Conservation (phyloP, 106 monocot genomes). For the Vanilla planifolia region DNA sequence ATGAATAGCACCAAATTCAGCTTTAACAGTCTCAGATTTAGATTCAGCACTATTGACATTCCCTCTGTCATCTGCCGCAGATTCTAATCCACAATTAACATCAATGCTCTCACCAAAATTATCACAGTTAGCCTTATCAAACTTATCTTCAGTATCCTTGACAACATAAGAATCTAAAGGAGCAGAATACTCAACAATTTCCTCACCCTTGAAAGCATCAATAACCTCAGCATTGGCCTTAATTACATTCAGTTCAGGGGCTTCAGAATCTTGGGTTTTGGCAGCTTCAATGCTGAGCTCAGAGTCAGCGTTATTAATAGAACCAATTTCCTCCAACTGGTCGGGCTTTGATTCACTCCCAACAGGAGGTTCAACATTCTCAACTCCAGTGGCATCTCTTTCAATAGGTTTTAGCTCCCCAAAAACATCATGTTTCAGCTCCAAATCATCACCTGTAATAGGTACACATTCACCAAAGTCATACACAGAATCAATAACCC, state of each 20-base stretch:
- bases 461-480: background rate
- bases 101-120: background rate
- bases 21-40: background rate
- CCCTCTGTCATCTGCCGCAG: background rate
- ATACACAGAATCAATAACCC: too few species aligned
- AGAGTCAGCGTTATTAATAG: background rate
- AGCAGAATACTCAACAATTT: background rate
- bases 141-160: background rate
- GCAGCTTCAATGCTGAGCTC: background rate
- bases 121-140: background rate
- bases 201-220: background rate
- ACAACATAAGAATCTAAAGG: background rate
- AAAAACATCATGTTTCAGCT: background rate
- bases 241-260: background rate
- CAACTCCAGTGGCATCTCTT: background rate
- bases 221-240: background rate
- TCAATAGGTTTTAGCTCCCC: too few species aligned
- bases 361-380: background rate
- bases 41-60: background rate
- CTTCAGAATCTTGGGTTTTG: background rate
- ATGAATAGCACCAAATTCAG: background rate
- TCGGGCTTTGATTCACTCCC: background rate
- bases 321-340: constrained; percentile 1
- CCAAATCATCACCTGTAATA: background rate
- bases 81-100: background rate